Conservation (phyloP, 306 rosid genomes). For the Vigna unguiculata region DNA sequence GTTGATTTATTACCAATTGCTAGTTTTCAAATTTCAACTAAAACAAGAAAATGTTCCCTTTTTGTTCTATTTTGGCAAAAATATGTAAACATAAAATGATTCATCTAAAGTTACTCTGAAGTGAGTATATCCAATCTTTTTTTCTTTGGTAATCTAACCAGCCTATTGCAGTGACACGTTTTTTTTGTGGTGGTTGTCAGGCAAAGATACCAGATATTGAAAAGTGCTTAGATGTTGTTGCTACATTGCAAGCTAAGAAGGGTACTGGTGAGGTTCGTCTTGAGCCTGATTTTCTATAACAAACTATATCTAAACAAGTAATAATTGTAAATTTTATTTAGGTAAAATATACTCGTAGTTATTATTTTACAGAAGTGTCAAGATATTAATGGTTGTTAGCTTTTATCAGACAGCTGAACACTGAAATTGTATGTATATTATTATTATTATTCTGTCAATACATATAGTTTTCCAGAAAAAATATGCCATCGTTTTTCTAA, state of each 20-base stretch:
- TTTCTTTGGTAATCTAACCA: slow-evolving; percentile 6
- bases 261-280: slow-evolving; percentile 97
- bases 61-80: slow-evolving; percentile 12
- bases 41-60: background rate
- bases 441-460: slow-evolving; percentile 21
- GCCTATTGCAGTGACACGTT: slow-evolving; percentile 18
- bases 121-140: background rate
- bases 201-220: slow-evolving; percentile 97
- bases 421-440: slow-evolving; percentile 1
- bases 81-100: slow-evolving; percentile 17
- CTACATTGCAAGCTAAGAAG: slow-evolving; percentile 87
- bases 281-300: slow-evolving; percentile 22
- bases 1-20: background rate
- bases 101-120: background rate
- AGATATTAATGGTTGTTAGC: background rate
- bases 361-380: background rate
- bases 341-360: slow-evolving; percentile 24
- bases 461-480: background rate
- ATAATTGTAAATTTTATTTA: slow-evolving; percentile 14
- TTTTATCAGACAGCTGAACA: slow-evolving; percentile 12
- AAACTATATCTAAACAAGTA: background rate
- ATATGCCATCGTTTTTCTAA: slow-evolving; percentile 23
- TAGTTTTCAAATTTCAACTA: background rate
- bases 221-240: slow-evolving; percentile 88
- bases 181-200: slow-evolving; percentile 56